These are phyloP conservation scores for Quercus variabilis DNA, from an alignment of 306 rosid species.

Conservation along the genomic window DNA sequence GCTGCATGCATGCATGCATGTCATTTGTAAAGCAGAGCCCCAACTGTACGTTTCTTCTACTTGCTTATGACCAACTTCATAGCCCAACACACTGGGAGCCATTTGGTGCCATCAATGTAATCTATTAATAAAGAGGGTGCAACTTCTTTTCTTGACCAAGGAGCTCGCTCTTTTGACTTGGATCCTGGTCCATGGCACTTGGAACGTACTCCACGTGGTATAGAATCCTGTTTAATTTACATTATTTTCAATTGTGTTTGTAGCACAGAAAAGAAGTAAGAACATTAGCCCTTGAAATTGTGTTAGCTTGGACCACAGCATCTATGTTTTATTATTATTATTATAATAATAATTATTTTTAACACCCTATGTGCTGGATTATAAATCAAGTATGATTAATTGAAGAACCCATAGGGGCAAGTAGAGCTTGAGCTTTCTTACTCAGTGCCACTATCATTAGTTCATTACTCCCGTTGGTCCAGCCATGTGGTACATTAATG, in stretches of 20 bases:
- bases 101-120: slow-evolving; percentile 58
- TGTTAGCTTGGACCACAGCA: too few relatives aligned
- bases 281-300: too few relatives aligned
- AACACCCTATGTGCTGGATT: too few relatives aligned
- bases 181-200: slow-evolving; percentile 66
- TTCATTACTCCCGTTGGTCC: slow-evolving; percentile 77
- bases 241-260: not conserved
- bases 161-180: slow-evolving; percentile 21
- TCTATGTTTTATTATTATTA: too few relatives aligned
- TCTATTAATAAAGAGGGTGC: slow-evolving; percentile 38
- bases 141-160: slow-evolving; percentile 61
- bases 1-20: not conserved
- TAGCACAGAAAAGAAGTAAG: too few relatives aligned
- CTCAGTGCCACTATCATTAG: slow-evolving; percentile 56
- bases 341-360: too few relatives aligned
- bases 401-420: not conserved
- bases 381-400: too few relatives aligned
- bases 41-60: not conserved
- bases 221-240: slow-evolving; percentile 37
- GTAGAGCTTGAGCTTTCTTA: slow-evolving; percentile 27
- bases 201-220: slow-evolving; percentile 54
- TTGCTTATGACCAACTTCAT: slow-evolving; percentile 17
- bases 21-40: not conserved
- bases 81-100: slow-evolving; percentile 65
- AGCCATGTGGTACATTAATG: slow-evolving; percentile 43